These are phyloP conservation scores for Eucalyptus sp. DNA, from an alignment of 345 rosid species.

Conservation along the genomic window DNA sequence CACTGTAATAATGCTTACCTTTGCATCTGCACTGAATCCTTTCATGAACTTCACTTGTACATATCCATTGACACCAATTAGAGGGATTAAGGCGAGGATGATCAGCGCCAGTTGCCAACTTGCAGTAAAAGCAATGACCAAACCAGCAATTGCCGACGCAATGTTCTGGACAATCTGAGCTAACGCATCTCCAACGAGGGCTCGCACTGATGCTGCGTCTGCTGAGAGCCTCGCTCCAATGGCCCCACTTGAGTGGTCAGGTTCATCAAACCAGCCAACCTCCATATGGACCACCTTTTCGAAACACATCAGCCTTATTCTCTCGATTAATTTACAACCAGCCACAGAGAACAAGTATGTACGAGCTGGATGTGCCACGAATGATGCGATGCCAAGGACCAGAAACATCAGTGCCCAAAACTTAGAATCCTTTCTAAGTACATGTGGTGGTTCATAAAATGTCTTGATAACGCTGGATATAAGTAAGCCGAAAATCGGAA, in stretches of 20 bases:
- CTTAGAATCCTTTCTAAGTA: conserved; percentile 43
- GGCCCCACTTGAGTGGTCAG: conserved; percentile 64
- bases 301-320: conserved; percentile 60
- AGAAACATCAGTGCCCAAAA: conserved; percentile 63
- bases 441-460: conserved; percentile 44
- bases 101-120: conserved; percentile 65
- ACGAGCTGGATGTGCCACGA: conserved; percentile 28
- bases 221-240: conserved; percentile 81
- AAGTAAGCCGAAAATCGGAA: conserved; percentile 49
- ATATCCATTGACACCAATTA: conserved; percentile 48
- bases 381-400: conserved; percentile 47
- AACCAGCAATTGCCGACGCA: conserved; percentile 50
- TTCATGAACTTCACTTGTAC: conserved; percentile 48
- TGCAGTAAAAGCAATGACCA: conserved; percentile 66
- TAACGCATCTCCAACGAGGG: conserved; percentile 68
- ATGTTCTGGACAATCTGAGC: conserved; percentile 48
- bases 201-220: conserved; percentile 65
- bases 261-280: conserved; percentile 80
- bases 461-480: conserved; percentile 39
- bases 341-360: conserved; percentile 60
- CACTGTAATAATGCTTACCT: conserved; percentile 26
- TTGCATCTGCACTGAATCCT: conserved; percentile 76
- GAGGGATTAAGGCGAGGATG: conserved; percentile 50
- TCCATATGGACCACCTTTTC: conserved; percentile 84
- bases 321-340: conserved; percentile 48